phyloP scores from a whole-genome alignment of 169 alveolate species.

The Neospora caninum region DNA sequence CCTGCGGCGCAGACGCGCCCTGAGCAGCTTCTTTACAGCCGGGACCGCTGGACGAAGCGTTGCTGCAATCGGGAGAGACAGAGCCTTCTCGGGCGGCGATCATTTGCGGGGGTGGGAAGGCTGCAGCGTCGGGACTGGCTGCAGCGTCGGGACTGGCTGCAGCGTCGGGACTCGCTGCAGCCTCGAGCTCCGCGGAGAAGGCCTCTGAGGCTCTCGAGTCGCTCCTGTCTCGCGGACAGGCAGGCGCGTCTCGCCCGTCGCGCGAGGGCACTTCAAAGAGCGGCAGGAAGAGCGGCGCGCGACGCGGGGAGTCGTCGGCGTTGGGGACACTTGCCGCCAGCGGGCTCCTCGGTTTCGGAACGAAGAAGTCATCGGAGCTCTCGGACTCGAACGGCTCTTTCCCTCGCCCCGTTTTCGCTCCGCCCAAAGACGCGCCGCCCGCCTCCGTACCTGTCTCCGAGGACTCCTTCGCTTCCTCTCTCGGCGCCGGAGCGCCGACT shows the following conservation, averaged over 20 bases:
- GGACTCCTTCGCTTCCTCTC: no score
- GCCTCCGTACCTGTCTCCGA: not conserved
- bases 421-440: slow-evolving; percentile 46
- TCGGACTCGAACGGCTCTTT: not conserved
- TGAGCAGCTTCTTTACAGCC: not conserved
- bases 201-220: not conserved
- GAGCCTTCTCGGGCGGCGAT: not conserved
- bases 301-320: not conserved
- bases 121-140: not conserved
- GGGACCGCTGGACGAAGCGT: not conserved
- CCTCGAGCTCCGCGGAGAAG: not conserved
- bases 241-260: not conserved
- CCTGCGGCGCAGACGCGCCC: not conserved
- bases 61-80: not conserved
- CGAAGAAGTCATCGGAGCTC: not conserved
- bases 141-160: not conserved
- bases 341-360: not conserved
- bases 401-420: not conserved
- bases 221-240: not conserved
- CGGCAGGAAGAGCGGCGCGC: not conserved
- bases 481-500: no score
- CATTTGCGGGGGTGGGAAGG: not conserved
- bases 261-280: not conserved
- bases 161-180: not conserved
- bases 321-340: not conserved